Evolutionary conservation across 352 stramenopile species (phyloP), one percentile per base, ranked within the genome.

Genomic region (Globisporangium iwayamae): DNA sequence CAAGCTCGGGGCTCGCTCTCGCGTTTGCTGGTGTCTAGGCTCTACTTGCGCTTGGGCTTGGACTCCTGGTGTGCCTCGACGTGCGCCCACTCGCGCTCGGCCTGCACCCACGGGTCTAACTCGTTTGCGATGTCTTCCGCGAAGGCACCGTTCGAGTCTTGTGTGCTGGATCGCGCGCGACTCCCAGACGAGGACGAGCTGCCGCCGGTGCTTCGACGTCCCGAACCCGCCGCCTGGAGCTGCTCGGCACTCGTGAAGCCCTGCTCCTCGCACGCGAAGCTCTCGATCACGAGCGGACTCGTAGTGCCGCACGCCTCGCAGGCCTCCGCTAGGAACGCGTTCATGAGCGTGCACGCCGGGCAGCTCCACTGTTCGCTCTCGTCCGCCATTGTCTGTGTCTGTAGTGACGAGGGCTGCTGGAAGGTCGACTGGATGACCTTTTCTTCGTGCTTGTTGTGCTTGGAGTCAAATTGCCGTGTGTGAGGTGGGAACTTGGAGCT

Each of bases 261-360:
- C 39, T 76, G 72, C 39, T 79, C 80, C 71, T 89, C 80, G 36
- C 65, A 60, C 16, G 69, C 76, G 41, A 79, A 89, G 45, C 78
- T 85, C 25, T 79, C 75, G 14, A 91, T 70, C 63, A 91, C 80
- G 16, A 89, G 59, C 16, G 83, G 83, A 53, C 80, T 91, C 9
- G 83, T 91, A n/a, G 74, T 67, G 47, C 80, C 80, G 45, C 83
- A 91, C 8, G 80, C 83, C 7, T 81, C 80, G 53, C 83, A 91
- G 1, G 67, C 68, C 75, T 84, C 72, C 11, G 75, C 71, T 11
- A 78, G 79, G 25, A 85, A 64, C 36, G 76, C 71, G 71, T 91
- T 91, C 51, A 78, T 73, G 8, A 91, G 68, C 9, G 81, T 90
- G 64, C 81, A 90, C 20, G 65, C 54, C 1, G 79, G 54, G 56